Conservation (phyloP, 2,329 filamentous ascomycete genomes). For the Clarireedia monteithiana region DNA sequence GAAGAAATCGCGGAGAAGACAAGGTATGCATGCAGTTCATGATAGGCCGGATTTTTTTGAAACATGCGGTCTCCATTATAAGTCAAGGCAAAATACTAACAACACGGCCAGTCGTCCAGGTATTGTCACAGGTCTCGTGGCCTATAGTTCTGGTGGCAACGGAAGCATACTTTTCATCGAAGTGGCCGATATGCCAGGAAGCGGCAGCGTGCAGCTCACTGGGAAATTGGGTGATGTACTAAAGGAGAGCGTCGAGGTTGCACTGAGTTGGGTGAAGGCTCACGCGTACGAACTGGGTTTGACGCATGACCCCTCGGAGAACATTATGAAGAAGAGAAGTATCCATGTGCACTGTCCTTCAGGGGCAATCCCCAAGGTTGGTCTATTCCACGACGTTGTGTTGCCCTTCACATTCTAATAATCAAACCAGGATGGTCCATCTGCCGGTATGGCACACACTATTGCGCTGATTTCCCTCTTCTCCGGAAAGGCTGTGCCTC, state of each 20-base stretch:
- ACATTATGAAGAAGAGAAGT: constrained; percentile 92
- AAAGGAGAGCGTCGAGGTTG: constrained; percentile 95
- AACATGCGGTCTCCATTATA: constrained; percentile 13
- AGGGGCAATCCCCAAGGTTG: constrained; percentile 92
- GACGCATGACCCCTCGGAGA: constrained; percentile 69
- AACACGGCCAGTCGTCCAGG: constrained; percentile 57
- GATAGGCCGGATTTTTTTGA: neutral
- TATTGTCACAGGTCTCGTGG: constrained; percentile 91
- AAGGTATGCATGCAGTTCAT: constrained; percentile 26
- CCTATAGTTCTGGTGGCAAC: constrained; percentile 86
- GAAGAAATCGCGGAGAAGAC: constrained; percentile 90
- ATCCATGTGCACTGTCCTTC: constrained; percentile 95
- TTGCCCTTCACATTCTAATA: constrained; percentile 8
- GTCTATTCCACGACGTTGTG: constrained; percentile 36
- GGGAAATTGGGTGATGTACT: constrained; percentile 94
- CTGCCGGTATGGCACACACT: constrained; percentile 87
- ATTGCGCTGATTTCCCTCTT: constrained; percentile 90
- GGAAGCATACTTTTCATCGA: constrained; percentile 98
- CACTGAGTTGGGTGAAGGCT: constrained; percentile 92
- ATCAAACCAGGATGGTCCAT: constrained; percentile 61
- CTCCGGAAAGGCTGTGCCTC: constrained; percentile 75
- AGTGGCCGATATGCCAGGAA: constrained; percentile 93
- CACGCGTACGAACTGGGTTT: constrained; percentile 88
- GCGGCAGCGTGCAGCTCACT: constrained; percentile 85
- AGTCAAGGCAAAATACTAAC: constrained; percentile 12